Evolutionary conservation across 1,139 yeast species (phyloP), one percentile per base, ranked within the genome.

Genomic region (Candida sanyaensis): DNA sequence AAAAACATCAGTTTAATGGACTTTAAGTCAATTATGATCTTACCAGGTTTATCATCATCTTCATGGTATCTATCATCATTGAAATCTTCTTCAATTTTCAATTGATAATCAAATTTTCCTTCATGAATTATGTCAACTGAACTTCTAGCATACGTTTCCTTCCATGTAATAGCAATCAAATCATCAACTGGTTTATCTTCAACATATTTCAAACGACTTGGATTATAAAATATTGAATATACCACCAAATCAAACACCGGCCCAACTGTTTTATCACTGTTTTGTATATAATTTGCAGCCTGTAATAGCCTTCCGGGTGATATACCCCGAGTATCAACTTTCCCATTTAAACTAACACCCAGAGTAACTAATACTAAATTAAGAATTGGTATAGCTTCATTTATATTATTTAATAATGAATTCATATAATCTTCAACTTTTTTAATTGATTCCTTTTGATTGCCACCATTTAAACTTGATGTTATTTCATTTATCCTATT

Each of bases 61-160:
- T 84, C 87, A 58, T 88, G 96, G 59, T 86, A 88, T 49, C 96
- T 68, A 0, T 81, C 90, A 64, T 88, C 96, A 58, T 86, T 75
- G 50, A 85, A 81, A 57, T 79, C 80, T 58, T 88, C 95, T 2
- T 62, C 63, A 2, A 88, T 69, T 9, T 61, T 65, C 34, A 88
- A 57, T 8, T 62, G 62, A 59, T 86, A 87, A 33, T 41, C 43
- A 24, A 45, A 57, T 26, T 50, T 50, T 6, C 32, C 46, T 2
- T 53, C 52, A 29, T 82, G 64, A 46, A 67, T 55, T 7, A 86
- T 60, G 23, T 68, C 64, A 0, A 81, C 78, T 48, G 66, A 63
- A 38, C 86, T 79, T 47, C 83, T 72, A 6, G 90, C 85, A 64
- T 71, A 82, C 49, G 84, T 86, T 57, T 88, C 96, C 56, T 85